Percentiles rank a stretch among this genome's conserved stretches.
Evolutionary conservation across 495 filamentous ascomycete species (phyloP).

Genomic region (Wilcoxina mikolae): DNA sequence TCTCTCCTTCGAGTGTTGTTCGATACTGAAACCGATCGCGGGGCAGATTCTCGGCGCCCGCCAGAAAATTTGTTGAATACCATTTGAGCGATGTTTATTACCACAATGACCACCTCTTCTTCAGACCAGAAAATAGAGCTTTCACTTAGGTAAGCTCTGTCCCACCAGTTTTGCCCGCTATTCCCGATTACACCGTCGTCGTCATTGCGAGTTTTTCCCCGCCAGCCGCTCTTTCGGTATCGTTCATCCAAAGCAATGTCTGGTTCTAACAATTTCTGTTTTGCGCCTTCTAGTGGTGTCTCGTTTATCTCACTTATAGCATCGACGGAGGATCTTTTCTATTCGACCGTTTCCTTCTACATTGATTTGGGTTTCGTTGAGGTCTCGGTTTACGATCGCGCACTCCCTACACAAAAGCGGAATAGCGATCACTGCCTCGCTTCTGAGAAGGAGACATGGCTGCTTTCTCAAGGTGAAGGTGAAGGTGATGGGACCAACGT

Average conservation of each 20-base stretch:
- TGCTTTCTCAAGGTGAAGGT: slow-evolving; percentile 15
- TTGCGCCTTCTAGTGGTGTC: slow-evolving; percentile 18
- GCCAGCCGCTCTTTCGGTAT: background rate
- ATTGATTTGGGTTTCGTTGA: slow-evolving; percentile 27
- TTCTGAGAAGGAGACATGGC: slow-evolving; percentile 29
- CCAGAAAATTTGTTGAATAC: background rate
- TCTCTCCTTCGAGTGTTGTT: no score
- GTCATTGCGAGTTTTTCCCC: background rate
- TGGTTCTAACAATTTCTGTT: background rate
- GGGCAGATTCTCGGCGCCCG: no score
- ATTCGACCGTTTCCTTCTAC: slow-evolving; percentile 26
- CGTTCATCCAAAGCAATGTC: background rate
- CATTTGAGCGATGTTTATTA: background rate
- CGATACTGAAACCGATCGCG: no score
- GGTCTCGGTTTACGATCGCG: slow-evolving; percentile 25
- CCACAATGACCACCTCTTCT: background rate
- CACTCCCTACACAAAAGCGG: slow-evolving; percentile 16
- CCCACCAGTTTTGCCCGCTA: background rate
- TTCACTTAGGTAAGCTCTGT: background rate
- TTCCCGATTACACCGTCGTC: background rate
- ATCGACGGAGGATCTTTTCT: slow-evolving; percentile 26
- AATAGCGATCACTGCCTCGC: slow-evolving; percentile 25
- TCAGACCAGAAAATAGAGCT: background rate
- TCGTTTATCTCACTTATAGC: slow-evolving; percentile 27
- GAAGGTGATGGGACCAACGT: slow-evolving; percentile 15